These are phyloP conservation scores for Penicillium sp. DNA, from an alignment of 2,329 filamentous ascomycete species.

Conservation along the genomic window DNA sequence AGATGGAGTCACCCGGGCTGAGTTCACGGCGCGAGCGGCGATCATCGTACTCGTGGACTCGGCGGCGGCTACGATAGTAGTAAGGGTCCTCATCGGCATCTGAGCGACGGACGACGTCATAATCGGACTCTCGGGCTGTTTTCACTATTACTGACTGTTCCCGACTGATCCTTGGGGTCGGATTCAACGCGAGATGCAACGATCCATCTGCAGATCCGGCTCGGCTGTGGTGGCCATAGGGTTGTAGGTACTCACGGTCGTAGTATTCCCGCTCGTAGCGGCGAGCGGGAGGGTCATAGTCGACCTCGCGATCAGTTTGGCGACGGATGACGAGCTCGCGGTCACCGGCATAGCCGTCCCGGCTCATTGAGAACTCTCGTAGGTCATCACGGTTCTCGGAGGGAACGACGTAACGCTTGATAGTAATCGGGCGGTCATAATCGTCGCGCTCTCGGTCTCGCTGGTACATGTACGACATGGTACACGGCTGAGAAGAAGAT, in stretches of 20 bases:
- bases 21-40: constrained; percentile 45
- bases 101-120: constrained; percentile 56
- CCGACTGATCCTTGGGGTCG: constrained; percentile 49
- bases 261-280: constrained; percentile 43
- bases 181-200: constrained; percentile 43
- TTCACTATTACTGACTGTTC: constrained; percentile 55
- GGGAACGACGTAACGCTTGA: constrained; percentile 55
- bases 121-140: constrained; percentile 54
- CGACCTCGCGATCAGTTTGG: constrained; percentile 45
- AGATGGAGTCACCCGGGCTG: constrained; percentile 51
- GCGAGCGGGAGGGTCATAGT: constrained; percentile 41
- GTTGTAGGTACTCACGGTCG: constrained; percentile 40
- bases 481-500: constrained; percentile 3
- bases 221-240: constrained; percentile 49
- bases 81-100: constrained; percentile 56
- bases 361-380: constrained; percentile 31
- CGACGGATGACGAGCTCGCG: constrained; percentile 45
- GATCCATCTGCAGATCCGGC: constrained; percentile 53
- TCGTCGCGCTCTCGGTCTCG: constrained; percentile 40
- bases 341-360: constrained; percentile 30
- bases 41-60: constrained; percentile 52
- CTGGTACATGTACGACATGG: constrained; percentile 37
- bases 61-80: constrained; percentile 58
- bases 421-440: constrained; percentile 44
- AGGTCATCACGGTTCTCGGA: constrained; percentile 38